phyloP scores from a whole-genome alignment of 2,329 filamentous ascomycete species.

The Diplodia mutila region DNA sequence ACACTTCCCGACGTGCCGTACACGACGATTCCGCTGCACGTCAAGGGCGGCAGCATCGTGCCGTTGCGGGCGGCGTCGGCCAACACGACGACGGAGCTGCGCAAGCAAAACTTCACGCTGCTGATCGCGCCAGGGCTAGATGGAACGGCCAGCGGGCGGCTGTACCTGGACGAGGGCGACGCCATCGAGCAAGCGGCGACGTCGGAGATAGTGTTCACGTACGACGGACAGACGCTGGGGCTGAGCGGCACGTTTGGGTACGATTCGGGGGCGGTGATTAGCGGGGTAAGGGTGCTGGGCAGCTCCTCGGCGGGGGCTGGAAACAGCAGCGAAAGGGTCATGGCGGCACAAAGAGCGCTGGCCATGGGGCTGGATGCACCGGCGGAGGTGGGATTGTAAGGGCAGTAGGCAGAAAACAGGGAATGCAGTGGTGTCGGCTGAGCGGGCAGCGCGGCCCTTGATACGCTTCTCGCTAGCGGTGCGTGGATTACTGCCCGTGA shows the following conservation, averaged over 20 bases:
- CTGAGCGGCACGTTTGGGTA: slow-evolving; percentile 61
- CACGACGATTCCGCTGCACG: slow-evolving; percentile 67
- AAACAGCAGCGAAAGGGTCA: not conserved
- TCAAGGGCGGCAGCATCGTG: slow-evolving; percentile 68
- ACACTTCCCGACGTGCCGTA: slow-evolving; percentile 52
- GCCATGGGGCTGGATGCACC: not conserved
- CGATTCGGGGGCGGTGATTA: slow-evolving; percentile 37
- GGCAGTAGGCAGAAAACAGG: not conserved
- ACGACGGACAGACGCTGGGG: slow-evolving; percentile 56
- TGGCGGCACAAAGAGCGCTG: slow-evolving; percentile 2
- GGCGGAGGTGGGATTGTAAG: slow-evolving; percentile 8
- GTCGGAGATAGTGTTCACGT: slow-evolving; percentile 65
- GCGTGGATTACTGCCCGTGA: not conserved
- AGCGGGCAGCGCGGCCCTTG: not conserved
- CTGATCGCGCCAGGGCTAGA: slow-evolving; percentile 67
- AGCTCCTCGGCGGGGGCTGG: slow-evolving; percentile 21
- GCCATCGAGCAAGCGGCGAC: slow-evolving; percentile 62
- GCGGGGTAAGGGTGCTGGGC: slow-evolving; percentile 37
- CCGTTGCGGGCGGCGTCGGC: slow-evolving; percentile 60
- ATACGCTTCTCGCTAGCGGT: not conserved
- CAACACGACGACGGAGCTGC: slow-evolving; percentile 66
- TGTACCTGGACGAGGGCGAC: slow-evolving; percentile 81
- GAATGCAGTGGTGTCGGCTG: slow-evolving; percentile 7
- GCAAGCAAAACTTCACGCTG: slow-evolving; percentile 70
- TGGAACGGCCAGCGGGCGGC: slow-evolving; percentile 65